Evolutionary conservation across 1,139 yeast genomes (phyloP), one percentile per base, ranked within the genome.

Genomic region (Taphrina wiesneri): DNA sequence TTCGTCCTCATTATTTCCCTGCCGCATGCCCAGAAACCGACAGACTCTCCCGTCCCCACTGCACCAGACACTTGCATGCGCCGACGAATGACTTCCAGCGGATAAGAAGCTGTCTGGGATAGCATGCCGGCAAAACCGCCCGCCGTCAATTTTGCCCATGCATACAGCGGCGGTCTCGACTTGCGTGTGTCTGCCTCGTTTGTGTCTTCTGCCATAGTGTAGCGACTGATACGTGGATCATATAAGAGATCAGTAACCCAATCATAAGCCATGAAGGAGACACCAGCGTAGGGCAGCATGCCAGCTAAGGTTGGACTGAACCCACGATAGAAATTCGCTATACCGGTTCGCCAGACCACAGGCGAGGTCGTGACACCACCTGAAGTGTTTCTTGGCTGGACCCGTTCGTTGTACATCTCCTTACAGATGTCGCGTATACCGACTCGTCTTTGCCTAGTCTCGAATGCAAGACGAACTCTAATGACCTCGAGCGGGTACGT

Each of bases 221-320:
- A 17, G 19, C 28, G 25, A 45, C 67, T 53, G 32, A 56, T 49
- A 3, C 57, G 36, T 47, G 67, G 23, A 90, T 88, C 0, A 96
- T 85, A 70, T 74, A 93, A 84, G 1, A 92, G 75, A 77, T 93
- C 99, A 76, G 92, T 98, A 69, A 92, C 81, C 67, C 86, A 76
- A 77, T 93, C 99, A 76, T 93, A 98, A 2, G 97, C 89, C 78
- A 92, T 89, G 74, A 93, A 93, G 0, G 97, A 89, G 1, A 92
- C 97, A 11, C 99, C 99, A 0, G 99, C 99, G 75, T 93, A 93
- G 0, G 99, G 99, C 21, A 93, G 81, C 96, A 93, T 92, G 17
- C 99, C 99, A 49, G 91, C 75, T 46, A 93, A 86, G 0, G 99
- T 93, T 23, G 99, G 97, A 6, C 89, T 85, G 77, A 92, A 93